These are phyloP conservation scores for Microcera coccophila DNA, from an alignment of 2,329 filamentous ascomycete genomes.

Conservation along the genomic window DNA sequence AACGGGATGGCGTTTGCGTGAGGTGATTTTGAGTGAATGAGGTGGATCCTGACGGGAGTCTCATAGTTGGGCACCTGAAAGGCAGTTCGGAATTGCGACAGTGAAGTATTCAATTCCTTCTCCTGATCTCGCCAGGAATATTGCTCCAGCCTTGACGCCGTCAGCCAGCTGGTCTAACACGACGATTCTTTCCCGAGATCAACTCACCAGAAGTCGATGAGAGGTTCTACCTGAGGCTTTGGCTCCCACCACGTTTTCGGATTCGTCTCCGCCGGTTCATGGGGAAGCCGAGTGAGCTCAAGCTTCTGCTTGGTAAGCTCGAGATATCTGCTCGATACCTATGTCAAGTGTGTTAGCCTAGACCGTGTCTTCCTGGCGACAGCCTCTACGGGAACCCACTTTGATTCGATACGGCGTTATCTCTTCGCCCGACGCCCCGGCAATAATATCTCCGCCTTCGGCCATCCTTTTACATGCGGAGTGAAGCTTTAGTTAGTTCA, in stretches of 20 bases:
- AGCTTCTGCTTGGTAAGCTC: conserved; percentile 65
- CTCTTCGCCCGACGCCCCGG: conserved; percentile 36
- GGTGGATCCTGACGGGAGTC: conserved; percentile 55
- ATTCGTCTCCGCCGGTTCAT: conserved; percentile 48
- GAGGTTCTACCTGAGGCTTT: conserved; percentile 58
- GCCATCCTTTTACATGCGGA: conserved; percentile 13
- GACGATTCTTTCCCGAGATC: neutral
- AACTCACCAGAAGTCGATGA: conserved; percentile 60
- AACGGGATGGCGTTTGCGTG: conserved; percentile 56
- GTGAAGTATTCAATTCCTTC: conserved; percentile 49
- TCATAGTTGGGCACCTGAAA: conserved; percentile 42
- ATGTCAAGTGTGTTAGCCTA: conserved; percentile 25
- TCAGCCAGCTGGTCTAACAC: neutral
- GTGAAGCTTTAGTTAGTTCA: too few species aligned
- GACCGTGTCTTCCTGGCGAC: neutral
- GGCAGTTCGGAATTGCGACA: conserved; percentile 62
- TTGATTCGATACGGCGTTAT: conserved; percentile 55
- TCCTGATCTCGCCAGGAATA: conserved; percentile 64
- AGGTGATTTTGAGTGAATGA: conserved; percentile 57
- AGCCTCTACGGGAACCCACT: conserved; percentile 40
- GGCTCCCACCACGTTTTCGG: conserved; percentile 55
- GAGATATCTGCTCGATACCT: conserved; percentile 65
- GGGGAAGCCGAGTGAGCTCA: conserved; percentile 61
- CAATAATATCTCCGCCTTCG: conserved; percentile 18
- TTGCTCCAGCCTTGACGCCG: conserved; percentile 54